These are phyloP conservation scores for Lizonia empirigonia DNA, from an alignment of 2,329 filamentous ascomycete species.

Conservation along the genomic window DNA sequence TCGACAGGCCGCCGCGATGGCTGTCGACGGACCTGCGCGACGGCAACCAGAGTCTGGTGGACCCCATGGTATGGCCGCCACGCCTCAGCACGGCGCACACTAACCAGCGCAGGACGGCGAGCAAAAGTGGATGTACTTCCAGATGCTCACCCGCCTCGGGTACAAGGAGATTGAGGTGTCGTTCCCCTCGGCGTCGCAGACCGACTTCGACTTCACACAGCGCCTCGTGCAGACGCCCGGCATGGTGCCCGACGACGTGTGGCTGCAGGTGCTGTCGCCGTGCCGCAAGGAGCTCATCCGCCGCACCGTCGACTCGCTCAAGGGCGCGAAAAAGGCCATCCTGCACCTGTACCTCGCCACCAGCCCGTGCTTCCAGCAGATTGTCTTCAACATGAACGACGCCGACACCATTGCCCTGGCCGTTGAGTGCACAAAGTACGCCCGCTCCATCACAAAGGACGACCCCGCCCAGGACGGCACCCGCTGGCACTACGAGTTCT, in stretches of 20 bases:
- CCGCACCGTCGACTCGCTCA: slow-evolving; percentile 85
- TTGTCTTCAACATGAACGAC: slow-evolving; percentile 87
- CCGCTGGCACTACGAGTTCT: slow-evolving; percentile 82
- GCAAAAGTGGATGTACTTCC: slow-evolving; percentile 94
- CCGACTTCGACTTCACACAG: slow-evolving; percentile 93
- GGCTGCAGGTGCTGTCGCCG: slow-evolving; percentile 87
- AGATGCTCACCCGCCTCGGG: slow-evolving; percentile 88
- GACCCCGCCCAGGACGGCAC: slow-evolving; percentile 63
- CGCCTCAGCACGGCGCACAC: neutral
- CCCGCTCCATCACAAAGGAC: slow-evolving; percentile 87
- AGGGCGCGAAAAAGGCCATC: slow-evolving; percentile 89
- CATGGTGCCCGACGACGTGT: slow-evolving; percentile 84
- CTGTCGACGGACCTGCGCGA: slow-evolving; percentile 87
- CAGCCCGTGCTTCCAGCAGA: slow-evolving; percentile 89
- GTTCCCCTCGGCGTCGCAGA: slow-evolving; percentile 92
- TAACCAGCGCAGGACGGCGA: slow-evolving; percentile 72
- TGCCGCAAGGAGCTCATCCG: slow-evolving; percentile 91
- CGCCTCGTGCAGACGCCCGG: slow-evolving; percentile 84
- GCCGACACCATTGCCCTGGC: slow-evolving; percentile 82
- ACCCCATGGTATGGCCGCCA: slow-evolving; percentile 76
- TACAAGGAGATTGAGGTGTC: slow-evolving; percentile 99
- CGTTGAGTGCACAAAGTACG: slow-evolving; percentile 82
- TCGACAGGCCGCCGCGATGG: slow-evolving; percentile 88
- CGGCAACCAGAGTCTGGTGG: slow-evolving; percentile 90
- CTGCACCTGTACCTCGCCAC: slow-evolving; percentile 96